phyloP scores from a whole-genome alignment of 2,329 filamentous ascomycete species.

The Stachybotrys chlorohalonatus region DNA sequence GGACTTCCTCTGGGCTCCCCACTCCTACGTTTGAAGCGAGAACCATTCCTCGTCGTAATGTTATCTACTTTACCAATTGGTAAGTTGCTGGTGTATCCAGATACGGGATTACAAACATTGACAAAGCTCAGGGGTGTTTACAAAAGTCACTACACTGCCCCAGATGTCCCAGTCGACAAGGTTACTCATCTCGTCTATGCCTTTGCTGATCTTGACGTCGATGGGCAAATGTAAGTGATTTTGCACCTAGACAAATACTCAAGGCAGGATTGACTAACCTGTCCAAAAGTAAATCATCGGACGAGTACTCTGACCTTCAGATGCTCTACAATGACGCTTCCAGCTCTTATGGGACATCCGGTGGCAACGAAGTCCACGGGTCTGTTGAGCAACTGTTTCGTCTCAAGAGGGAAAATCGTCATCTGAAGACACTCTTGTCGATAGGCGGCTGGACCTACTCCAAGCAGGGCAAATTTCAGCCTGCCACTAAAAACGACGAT shows the following conservation, averaged over 20 bases:
- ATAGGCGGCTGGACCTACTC: slow-evolving; percentile 79
- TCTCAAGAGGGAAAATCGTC: slow-evolving; percentile 66
- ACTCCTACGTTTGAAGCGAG: not conserved
- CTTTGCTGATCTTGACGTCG: slow-evolving; percentile 35
- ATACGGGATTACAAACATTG: not conserved
- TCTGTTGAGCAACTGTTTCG: slow-evolving; percentile 69
- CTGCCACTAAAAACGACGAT: slow-evolving; percentile 20
- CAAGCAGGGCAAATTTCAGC: slow-evolving; percentile 43
- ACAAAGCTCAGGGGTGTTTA: slow-evolving; percentile 55
- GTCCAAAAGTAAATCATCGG: slow-evolving; percentile 14
- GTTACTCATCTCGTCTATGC: slow-evolving; percentile 67
- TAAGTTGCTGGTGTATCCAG: slow-evolving; percentile 12
- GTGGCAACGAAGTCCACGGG: slow-evolving; percentile 61
- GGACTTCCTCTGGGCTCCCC: not conserved
- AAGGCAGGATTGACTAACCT: not conserved
- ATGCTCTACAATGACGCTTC: slow-evolving; percentile 57
- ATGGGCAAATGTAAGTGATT: slow-evolving; percentile 36
- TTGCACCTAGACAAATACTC: not conserved
- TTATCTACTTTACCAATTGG: slow-evolving; percentile 48
- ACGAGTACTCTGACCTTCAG: slow-evolving; percentile 43
- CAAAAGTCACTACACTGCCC: slow-evolving; percentile 60
- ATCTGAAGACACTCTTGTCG: slow-evolving; percentile 70
- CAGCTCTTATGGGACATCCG: slow-evolving; percentile 29
- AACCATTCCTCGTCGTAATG: slow-evolving; percentile 20
- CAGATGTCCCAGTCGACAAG: slow-evolving; percentile 56